Evolutionary conservation across 305 asterid genomes (phyloP), one percentile per base, ranked within the genome.

Genomic region (Fraxinus dipetala): DNA sequence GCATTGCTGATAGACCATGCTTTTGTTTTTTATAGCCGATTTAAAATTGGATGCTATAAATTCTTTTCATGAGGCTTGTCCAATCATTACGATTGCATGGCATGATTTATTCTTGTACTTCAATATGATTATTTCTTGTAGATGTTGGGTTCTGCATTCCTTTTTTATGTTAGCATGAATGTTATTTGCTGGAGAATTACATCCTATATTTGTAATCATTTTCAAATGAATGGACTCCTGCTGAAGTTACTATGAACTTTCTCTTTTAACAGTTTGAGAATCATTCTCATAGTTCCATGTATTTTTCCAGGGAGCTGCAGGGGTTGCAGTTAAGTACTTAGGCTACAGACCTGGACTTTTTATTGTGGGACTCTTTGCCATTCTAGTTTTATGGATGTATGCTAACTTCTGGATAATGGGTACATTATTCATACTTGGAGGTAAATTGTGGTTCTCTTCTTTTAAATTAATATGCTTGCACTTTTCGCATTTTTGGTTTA

Each of bases 321-420:
- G 97, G 85, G 90, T 84, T 89, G 97, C 99, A 76, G 95, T 96
- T 87, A 98, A 92, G 89, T 93, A 91, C 86, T 89, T 94, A 91
- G 98, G 99, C 87, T 93, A 90, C 89, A 94, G 97, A 84, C 98
- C 99, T 81, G 99, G 99, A 82, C 90, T 96, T 83, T 94, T 93
- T 85, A 96, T 96, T 74, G 98, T 96, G 78, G 99, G 99, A 85
- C 90, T 94, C 83, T 90, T 93, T 85, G 92, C 91, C 83, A 96
- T 96, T 90, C 85, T 94, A 72, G 85, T 91, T 85, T 89, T 96
- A 80, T 96, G 99, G 99, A 94, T 93, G 97, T 96, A 92, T 88
- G 98, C 98, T 70, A 94, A 96, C 95, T 93, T 96, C 90, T 96
- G 99, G 99, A 93, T 94, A 78, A 91, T 97, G 28, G 98, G 98